Evolutionary conservation across 257 asterid species (phyloP).

Genomic region (Solanum etuberosum): DNA sequence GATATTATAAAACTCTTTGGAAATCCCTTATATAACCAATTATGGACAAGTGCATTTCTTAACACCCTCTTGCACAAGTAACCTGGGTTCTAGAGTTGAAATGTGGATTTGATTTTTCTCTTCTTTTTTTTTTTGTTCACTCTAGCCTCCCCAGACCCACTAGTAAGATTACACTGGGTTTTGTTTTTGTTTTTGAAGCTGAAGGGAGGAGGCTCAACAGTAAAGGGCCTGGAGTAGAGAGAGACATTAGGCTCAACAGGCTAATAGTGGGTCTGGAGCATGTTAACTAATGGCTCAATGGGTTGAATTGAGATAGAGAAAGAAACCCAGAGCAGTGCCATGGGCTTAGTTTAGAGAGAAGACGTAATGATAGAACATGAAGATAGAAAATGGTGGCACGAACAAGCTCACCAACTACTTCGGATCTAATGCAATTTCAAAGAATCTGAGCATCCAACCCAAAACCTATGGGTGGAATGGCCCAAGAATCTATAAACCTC

Average conservation of each 20-base stretch:
- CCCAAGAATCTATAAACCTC: background rate
- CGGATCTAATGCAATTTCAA: background rate
- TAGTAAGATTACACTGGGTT: background rate
- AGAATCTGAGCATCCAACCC: background rate
- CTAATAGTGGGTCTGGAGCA: background rate
- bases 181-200: background rate
- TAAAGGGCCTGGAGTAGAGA: background rate
- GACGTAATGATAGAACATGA: background rate
- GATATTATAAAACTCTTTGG: background rate
- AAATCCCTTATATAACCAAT: background rate
- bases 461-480: background rate
- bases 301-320: background rate
- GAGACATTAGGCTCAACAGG: background rate
- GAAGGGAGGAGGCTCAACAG: background rate
- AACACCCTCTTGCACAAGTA: background rate
- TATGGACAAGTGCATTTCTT: background rate
- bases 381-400: background rate
- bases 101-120: background rate
- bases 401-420: background rate
- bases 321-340: background rate
- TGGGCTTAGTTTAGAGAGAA: background rate
- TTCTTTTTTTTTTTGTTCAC: background rate
- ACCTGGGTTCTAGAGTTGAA: background rate
- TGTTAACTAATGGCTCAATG: background rate
- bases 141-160: background rate